Conservation (phyloP, 73 alveolate species). For the Paraurostyla sp. region DNA sequence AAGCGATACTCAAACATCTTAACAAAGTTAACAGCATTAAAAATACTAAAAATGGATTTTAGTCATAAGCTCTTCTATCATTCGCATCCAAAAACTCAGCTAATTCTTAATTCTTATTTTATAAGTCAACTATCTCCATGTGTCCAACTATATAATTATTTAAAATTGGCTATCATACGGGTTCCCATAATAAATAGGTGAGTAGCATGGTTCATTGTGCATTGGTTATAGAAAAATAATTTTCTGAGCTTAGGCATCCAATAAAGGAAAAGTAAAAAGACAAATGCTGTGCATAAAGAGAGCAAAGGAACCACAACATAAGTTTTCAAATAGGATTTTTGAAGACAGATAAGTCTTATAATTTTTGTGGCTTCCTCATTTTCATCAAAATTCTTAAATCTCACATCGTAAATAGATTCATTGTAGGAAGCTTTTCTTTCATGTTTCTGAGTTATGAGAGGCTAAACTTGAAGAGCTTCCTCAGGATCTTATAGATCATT, state of each 20-base stretch:
- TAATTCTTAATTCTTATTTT: not conserved
- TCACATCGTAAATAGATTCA: not conserved
- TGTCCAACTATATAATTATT: not conserved
- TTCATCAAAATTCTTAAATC: conserved; percentile 44
- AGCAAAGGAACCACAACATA: not conserved
- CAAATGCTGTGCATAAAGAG: not conserved
- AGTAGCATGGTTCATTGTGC: conserved; percentile 42
- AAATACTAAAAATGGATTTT: conserved; percentile 19
- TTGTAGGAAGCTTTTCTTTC: not conserved
- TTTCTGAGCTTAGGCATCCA: conserved; percentile 50
- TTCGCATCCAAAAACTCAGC: not conserved
- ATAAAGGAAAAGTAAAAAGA: conserved; percentile 9
- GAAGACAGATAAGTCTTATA: not conserved
- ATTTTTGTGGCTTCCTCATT: conserved; percentile 41
- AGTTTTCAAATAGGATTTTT: not conserved
- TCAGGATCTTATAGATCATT: not conserved
- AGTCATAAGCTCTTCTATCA: not conserved
- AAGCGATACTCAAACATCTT: conserved; percentile 41
- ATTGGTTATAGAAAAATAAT: not conserved
- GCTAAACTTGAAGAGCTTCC: not conserved
- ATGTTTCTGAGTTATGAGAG: not conserved
- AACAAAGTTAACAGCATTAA: not conserved
- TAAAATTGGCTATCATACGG: not conserved
- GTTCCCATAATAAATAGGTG: conserved; percentile 48
- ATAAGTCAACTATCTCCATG: not conserved